Base-by-base conservation (phyloP, 2,329 filamentous ascomycete species). In the Phyllosticta citribraziliensis region DNA sequence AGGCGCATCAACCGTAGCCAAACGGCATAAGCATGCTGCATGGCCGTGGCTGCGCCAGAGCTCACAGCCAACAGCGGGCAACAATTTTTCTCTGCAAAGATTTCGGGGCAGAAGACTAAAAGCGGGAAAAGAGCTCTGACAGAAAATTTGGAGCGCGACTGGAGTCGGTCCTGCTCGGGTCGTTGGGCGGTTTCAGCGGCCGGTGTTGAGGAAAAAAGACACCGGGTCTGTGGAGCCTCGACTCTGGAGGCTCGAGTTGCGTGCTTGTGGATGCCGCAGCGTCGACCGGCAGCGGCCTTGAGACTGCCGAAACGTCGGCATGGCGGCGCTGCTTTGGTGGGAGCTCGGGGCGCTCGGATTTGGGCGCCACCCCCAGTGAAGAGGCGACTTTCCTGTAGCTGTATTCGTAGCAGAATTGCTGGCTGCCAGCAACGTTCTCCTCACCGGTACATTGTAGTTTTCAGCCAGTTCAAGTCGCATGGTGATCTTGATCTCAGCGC, bases 281-380 rank as follows among this genome's bases (percentile, higher is more conserved):
- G 12, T 47, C 40, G 40, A 47, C 17, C 40, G n/a, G 40, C 3
- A 47, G 40, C 40, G 40, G 40, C 40, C 57, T 54, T 54, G 57
- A 58, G 57, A 58, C 57, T 58, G 57, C 57, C 57, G 57, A 54
- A 47, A 40, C 20, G 35, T 40, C 57, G 57, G 57, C 51, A 56
- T 35, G 58, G 40, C 52, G 58, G 58, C 19, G 27, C 33, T 47
- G 53, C n/a, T 35, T 22, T 60, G 58, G 58, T 20, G 52, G 53
- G 53, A 60, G 55, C 53, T 60, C 58, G 58, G 58, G 2, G 17
- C 9, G 27, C 40, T 60, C 58, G 58, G 58, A 56, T 47, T 47
- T 19, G 40, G 40, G 27, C 27, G 27, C 8, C 27, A 30, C 27
- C 17, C 22, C 22, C 22, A 22, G n/a, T n/a, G 40, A 2, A n/a